Percentiles rank a stretch among this genome's conserved stretches.
These are phyloP conservation scores for Thozetella sp. DNA, from an alignment of 495 filamentous ascomycete species.

Conservation along the genomic window DNA sequence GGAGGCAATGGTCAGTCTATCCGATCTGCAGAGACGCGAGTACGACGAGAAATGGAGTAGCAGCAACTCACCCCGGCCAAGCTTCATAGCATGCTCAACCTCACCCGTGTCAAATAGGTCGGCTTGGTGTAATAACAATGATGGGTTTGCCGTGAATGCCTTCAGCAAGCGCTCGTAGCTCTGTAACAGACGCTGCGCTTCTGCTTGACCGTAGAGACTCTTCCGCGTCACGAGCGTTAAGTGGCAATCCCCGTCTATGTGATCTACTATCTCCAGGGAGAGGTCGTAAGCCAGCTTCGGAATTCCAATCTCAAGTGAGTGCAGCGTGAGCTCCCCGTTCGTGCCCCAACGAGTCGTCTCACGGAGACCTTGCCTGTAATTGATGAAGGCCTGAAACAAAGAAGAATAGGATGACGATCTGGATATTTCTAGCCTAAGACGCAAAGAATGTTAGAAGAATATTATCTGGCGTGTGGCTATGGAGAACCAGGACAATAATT, in stretches of 20 bases:
- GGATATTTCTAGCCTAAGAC: conserved; percentile 10
- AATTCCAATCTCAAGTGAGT: conserved; percentile 3
- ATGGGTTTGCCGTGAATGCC: background rate
- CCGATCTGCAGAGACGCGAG: no score
- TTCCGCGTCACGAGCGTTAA: conserved; percentile 1
- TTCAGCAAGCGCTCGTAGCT: background rate
- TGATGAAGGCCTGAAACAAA: conserved; percentile 23
- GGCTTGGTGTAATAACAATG: background rate
- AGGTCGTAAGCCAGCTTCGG: background rate
- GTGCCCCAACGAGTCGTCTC: conserved; percentile 4
- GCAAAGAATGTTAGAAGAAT: no score
- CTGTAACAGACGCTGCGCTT: background rate
- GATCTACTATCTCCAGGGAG: background rate
- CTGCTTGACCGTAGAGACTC: background rate
- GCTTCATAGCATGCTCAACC: background rate
- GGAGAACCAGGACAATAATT: no score
- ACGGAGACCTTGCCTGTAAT: conserved; percentile 18
- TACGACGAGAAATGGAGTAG: no score
- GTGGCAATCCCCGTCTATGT: background rate
- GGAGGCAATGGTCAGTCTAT: no score
- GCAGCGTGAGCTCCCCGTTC: background rate
- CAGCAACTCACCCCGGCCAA: background rate
- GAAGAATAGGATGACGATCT: conserved; percentile 13
- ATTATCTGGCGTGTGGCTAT: no score
- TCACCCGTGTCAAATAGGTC: background rate